Evolutionary conservation across 2,329 filamentous ascomycete genomes (phyloP), one percentile per base, ranked within the genome.

Genomic region (Beauveria scarabaeidicola): DNA sequence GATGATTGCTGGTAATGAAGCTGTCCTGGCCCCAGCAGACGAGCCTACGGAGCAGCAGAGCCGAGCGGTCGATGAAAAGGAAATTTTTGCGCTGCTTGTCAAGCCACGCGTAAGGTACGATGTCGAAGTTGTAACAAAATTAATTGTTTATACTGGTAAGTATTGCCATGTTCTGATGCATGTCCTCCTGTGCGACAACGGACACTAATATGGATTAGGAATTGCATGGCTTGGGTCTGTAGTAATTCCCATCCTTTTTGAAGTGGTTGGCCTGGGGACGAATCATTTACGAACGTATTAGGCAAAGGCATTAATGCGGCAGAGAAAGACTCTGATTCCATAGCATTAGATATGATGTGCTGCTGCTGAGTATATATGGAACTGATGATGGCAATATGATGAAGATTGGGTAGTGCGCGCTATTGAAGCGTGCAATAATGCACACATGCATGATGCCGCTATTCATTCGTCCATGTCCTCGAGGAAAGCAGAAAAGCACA

Each of bases 91-190:
- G 48, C 85, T 82, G 69, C 79, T 97, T 59, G 87, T 91, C 63
- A 90, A 88, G 74, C 91, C 94, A 52, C 85, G 94, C 65, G 92
- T 97, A 61, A 81, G 92, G 66, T 99, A 97, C 69, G 94, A 99
- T 74, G 93, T 97, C n/a, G 94, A 99, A 73, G 93, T 99, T 43
- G 89, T 99, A 41, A 97, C 94, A 5, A 97, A 97, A 75, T 74
- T 99, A 62, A 89, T 99, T 67, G 91, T 99, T 25, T 99, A 99
- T 76, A 83, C 88, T 61, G 94, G 93, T 91, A 76, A 73, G 85
- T 68, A 55, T 48, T 50, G 21, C 19, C n/a, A 9, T 38, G 5
- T 13, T 19, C 13, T 40, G 50, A 19, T 5, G 17, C 19, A 47
- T 29, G 19, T 15, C 13, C 17, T n/a, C 15, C 0, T 17, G 25